Evolutionary conservation across 306 rosid genomes (phyloP).

Genomic region (Hippophae gyantsensis): DNA sequence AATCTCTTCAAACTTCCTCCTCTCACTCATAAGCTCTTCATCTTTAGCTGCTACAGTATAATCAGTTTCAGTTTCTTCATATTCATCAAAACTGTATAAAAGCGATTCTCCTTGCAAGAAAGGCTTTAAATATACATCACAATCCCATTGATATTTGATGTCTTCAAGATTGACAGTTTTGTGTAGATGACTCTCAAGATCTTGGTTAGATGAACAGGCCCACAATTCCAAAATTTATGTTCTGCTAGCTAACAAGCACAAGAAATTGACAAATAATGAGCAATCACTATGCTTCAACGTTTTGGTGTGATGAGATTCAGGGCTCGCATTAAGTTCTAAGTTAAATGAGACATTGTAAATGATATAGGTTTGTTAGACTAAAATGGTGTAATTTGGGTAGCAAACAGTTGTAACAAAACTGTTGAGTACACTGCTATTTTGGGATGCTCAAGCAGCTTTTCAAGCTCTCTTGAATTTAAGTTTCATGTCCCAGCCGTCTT

Average conservation of each 20-base stretch:
- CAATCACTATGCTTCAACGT: neutral
- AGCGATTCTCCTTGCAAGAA: conserved; percentile 63
- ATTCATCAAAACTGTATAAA: conserved; percentile 67
- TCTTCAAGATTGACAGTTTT: conserved; percentile 28
- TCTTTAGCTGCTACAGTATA: conserved; percentile 25
- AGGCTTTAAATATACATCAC: conserved; percentile 65
- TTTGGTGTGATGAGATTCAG: conserved; percentile 3
- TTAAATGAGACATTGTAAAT: too few relatives aligned
- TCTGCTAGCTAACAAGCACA: conserved; percentile 48
- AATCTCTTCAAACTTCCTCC: conserved; percentile 35
- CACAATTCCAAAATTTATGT: conserved; percentile 74
- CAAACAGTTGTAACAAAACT: too few relatives aligned
- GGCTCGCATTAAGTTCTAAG: neutral
- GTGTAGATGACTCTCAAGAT: conserved; percentile 64
- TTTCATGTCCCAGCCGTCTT: too few relatives aligned
- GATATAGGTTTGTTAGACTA: too few relatives aligned
- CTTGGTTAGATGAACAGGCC: conserved; percentile 40
- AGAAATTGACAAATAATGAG: neutral
- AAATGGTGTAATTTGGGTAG: too few relatives aligned
- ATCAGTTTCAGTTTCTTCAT: conserved; percentile 58
- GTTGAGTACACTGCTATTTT: too few relatives aligned
- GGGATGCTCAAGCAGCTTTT: too few relatives aligned
- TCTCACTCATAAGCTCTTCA: conserved; percentile 36
- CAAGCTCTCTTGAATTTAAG: too few relatives aligned
- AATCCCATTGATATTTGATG: conserved; percentile 45